Conservation (phyloP, 2,329 filamentous ascomycete species). For the Teratosphaeria nubilosa region DNA sequence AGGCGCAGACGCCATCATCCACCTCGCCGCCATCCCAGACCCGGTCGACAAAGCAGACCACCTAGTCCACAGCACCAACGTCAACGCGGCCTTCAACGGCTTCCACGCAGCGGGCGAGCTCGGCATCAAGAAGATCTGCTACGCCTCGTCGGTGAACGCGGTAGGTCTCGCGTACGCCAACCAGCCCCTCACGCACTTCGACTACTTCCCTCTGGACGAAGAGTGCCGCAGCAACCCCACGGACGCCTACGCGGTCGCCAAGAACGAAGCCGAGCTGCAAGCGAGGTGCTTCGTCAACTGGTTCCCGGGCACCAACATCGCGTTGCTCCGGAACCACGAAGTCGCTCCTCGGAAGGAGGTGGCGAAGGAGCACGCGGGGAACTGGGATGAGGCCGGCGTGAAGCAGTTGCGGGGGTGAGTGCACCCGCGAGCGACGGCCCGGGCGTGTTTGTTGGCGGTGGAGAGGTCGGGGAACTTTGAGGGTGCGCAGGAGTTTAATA, state of each 20-base stretch:
- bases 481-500: slow-evolving; percentile 28
- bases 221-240: slow-evolving; percentile 24
- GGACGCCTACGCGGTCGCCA: slow-evolving; percentile 29
- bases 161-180: slow-evolving; percentile 30
- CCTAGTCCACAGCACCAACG: slow-evolving; percentile 29
- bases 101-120: slow-evolving; percentile 28
- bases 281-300: slow-evolving; percentile 26
- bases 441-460: slow-evolving; percentile 27
- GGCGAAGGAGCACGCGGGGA: slow-evolving; percentile 23
- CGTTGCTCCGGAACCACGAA: slow-evolving; percentile 30
- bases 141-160: slow-evolving; percentile 30
- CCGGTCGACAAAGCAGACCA: slow-evolving; percentile 25
- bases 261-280: slow-evolving; percentile 27
- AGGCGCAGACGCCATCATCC: slow-evolving; percentile 30
- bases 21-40: slow-evolving; percentile 30
- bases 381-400: slow-evolving; percentile 27
- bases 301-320: slow-evolving; percentile 30
- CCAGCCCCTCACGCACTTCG: slow-evolving; percentile 23
- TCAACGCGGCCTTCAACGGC: slow-evolving; percentile 30
- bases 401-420: slow-evolving; percentile 31
- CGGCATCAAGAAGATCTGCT: slow-evolving; percentile 28
- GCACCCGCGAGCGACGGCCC: slow-evolving; percentile 24
- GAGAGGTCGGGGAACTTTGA: slow-evolving; percentile 24
- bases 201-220: slow-evolving; percentile 32
- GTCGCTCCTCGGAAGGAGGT: slow-evolving; percentile 24